Evolutionary conservation across 495 filamentous ascomycete species (phyloP), one percentile per base, ranked within the genome.

Genomic region (Xylaria sp.): DNA sequence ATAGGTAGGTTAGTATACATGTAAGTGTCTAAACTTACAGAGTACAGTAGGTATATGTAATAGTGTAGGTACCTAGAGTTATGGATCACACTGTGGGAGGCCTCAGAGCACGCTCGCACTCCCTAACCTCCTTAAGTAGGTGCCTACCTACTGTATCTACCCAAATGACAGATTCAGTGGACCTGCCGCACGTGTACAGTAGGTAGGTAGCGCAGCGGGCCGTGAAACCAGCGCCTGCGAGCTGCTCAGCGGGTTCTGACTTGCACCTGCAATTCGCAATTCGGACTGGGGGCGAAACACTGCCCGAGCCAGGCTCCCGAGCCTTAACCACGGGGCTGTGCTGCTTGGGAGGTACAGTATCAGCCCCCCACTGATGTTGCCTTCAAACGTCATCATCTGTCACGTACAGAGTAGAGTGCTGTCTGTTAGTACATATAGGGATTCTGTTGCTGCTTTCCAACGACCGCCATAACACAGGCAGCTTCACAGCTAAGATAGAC

Each of bases 71-170:
- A 11, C 40, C 40, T 43, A 6, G 14, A 11, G 14, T 14, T 43
- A 43, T 48, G 19, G 19, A 48, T 48, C 57, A 48, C 24, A 71
- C 68, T 57, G 40, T 19, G 65, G 40, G 61, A 63, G 40, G 61
- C 61, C 37, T 63, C 61, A 43, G 11, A 33, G n/a, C n/a, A n/a
- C n/a, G n/a, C n/a, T n/a, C n/a, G n/a, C n/a, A n/a, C n/a, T n/a
- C n/a, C n/a, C n/a, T n/a, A n/a, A n/a, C n/a, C n/a, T n/a, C n/a
- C n/a, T n/a, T n/a, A n/a, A n/a, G n/a, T n/a, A n/a, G n/a, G n/a
- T n/a, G n/a, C n/a, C n/a, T 37, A 4, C 35, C 35, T 37, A 37
- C 4, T 37, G 46, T 55, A 55, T 3, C 52, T 24, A 14, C 50
- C n/a, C n/a, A n/a, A n/a, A 11, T 11, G 43, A 9, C 46, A 50